Evolutionary conservation across 345 rosid genomes (phyloP).

Genomic region (Corchorus capsularis): DNA sequence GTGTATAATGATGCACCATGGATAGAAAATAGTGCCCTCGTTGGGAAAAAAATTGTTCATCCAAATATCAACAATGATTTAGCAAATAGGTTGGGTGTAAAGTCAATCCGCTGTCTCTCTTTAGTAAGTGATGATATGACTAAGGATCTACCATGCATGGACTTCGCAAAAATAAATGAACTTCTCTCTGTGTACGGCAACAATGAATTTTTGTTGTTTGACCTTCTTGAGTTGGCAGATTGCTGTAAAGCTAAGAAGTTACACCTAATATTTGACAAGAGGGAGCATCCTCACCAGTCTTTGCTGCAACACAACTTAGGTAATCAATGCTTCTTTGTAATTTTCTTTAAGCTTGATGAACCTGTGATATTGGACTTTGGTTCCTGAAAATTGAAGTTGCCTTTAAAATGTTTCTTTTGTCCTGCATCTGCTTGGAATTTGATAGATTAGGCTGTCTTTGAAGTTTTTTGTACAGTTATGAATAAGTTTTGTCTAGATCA

Average conservation of each 20-base stretch:
- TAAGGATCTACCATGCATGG: conserved; percentile 96
- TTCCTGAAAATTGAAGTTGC: not conserved
- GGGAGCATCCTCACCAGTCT: conserved; percentile 84
- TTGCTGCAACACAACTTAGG: conserved; percentile 93
- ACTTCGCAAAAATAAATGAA: conserved; percentile 68
- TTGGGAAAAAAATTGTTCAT: conserved; percentile 80
- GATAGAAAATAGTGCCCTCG: conserved; percentile 67
- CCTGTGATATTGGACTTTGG: conserved; percentile 15
- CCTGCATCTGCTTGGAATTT: not conserved
- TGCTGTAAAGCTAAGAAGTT: conserved; percentile 82
- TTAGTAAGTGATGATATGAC: conserved; percentile 77
- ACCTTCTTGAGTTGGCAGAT: conserved; percentile 96
- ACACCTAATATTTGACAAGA: conserved; percentile 83
- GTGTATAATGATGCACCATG: conserved; percentile 98
- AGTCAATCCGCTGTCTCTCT: conserved; percentile 81
- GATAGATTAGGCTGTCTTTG: not conserved
- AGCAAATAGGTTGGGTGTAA: conserved; percentile 84
- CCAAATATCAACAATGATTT: conserved; percentile 77
- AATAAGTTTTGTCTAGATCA: not conserved
- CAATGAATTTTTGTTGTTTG: conserved; percentile 81
- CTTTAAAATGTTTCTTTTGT: not conserved
- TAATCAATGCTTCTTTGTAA: conserved; percentile 26
- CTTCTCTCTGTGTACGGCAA: conserved; percentile 73
- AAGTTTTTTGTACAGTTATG: not conserved
- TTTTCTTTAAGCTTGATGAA: conserved; percentile 10